phyloP scores from a whole-genome alignment of 2,329 filamentous ascomycete species.

The Podosphaera aphanis region DNA sequence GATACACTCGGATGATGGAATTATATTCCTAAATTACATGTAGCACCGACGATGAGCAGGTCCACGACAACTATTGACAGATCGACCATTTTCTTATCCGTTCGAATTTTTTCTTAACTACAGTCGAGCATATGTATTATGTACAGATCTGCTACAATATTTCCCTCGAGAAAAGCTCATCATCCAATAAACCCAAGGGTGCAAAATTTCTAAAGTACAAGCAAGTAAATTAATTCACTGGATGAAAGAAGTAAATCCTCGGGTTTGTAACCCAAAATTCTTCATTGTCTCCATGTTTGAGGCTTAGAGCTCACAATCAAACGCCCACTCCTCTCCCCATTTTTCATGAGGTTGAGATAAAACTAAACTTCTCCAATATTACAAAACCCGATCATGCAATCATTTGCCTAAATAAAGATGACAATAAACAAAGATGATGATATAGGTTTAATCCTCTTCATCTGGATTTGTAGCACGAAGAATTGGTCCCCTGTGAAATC shows the following conservation, averaged over 20 bases:
- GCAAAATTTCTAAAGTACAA: not conserved
- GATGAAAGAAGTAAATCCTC: not conserved
- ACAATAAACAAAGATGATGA: not conserved
- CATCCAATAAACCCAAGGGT: not conserved
- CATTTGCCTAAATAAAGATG: not conserved
- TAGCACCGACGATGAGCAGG: too few relatives aligned
- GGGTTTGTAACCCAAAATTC: not conserved
- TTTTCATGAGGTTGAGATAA: not conserved
- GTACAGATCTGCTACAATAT: not conserved
- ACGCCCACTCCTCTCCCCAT: not conserved
- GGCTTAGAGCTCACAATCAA: not conserved
- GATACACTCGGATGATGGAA: too few relatives aligned
- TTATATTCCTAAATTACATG: too few relatives aligned
- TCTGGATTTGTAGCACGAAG: constrained; percentile 41
- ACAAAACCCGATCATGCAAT: not conserved
- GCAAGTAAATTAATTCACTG: not conserved
- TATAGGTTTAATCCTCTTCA: constrained; percentile 1
- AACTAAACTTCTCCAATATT: not conserved
- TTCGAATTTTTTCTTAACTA: not conserved
- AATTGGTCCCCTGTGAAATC: constrained; percentile 23
- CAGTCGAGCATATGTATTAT: not conserved
- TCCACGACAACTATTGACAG: too few relatives aligned
- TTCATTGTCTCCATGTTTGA: not conserved
- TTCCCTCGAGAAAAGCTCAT: not conserved
- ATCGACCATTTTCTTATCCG: too few relatives aligned